Base-by-base conservation (phyloP, 2,329 filamentous ascomycete genomes). In the Cercospora sp. region DNA sequence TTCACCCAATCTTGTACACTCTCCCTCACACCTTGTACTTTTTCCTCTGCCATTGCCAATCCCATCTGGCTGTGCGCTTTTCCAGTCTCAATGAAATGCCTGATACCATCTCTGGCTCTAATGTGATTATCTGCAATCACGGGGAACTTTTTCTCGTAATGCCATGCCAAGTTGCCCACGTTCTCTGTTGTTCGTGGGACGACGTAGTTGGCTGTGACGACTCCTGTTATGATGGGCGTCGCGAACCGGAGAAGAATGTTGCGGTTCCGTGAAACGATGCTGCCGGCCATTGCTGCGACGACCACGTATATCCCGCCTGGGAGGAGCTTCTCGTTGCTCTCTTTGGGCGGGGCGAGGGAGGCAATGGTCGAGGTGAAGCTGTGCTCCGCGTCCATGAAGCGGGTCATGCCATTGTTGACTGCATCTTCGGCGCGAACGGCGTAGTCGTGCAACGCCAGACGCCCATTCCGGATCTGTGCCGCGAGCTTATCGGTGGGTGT, bases 201-300 rank as follows among this genome's bases (percentile, higher is more conserved):
- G 45, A 97, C 89, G 69, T 89, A 85, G 88, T 93, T 95, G 68
- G 92, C 93, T 66, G 93, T 91, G 66, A 89, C 89, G 71, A 97
- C 83, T 73, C 94, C 95, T 53, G 97, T 88, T 21, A 90, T 89
- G 61, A 94, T 81, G 10, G 95, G 95, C 1, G 91, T 86, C 1
- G 89, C 84, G 64, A 90, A 89, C 73, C 95, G 89, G 64, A 99
- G 83, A 70, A 97, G 80, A 71, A 98, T 86, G 80, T 91, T 94
- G 75, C 94, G 89, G 84, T 97, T 96, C 71, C 94, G 89, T 65
- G 92, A 89, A 65, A 97, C 84, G 79, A 99, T 98, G 80, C 89
- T 93, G 74, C 94, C 95, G 40, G 95, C 92, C 94, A 99, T 97
- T 75, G 92, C 90, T 51, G 94, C 90, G 59, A 99, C 94, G 32